Base-by-base conservation (phyloP, 257 asterid species). In the Avicennia marina region DNA sequence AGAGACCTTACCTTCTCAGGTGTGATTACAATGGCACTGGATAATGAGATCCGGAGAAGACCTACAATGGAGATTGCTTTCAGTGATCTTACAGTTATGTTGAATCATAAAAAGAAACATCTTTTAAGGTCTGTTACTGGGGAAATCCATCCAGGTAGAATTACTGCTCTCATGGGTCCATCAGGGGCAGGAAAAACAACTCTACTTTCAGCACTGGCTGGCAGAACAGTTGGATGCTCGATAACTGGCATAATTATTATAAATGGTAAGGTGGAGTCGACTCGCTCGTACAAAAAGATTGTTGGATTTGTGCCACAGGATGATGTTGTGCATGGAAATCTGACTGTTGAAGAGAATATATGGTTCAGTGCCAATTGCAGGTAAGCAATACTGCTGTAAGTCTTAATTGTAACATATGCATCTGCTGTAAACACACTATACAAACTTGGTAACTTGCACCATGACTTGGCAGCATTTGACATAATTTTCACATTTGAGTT, bases 141-240 rank as follows among this genome's bases (percentile, higher is more conserved):
- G 21, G 89, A 82, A 68, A 83, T 91, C 56, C 72, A 48, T 69
- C 90, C 96, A 24, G 90, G 95, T 63, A 81, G 87, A 19, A 86
- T 91, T 25, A 85, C 98, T 33, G 98, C 98, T 72, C 93, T 88
- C 17, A 91, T 91, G 98, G 98, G 98, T 17, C 98, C 96, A 11
- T 91, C 98, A 0, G 98, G 98, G 33, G 96, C 98, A 24, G 98
- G 98, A 25, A 91, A 91, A 73, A 91, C 98, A 33, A 91, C 98
- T 65, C 69, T 91, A n/a, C 87, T 91, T 40, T 88, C 96, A 44
- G 98, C 98, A 17, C 58, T 91, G 62, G 96, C 98, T 29, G 96
- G 98, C 39, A 88, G 85, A 80, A 77, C 84, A 9, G 81, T 82
- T 46, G 96, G 95, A 34, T 91, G 98, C 79, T 78, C 75, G 17